Percentiles rank a stretch among this genome's conserved stretches.
phyloP scores from a whole-genome alignment of 1,139 yeast genomes.

The Saccharomycopsis hybrid region DNA sequence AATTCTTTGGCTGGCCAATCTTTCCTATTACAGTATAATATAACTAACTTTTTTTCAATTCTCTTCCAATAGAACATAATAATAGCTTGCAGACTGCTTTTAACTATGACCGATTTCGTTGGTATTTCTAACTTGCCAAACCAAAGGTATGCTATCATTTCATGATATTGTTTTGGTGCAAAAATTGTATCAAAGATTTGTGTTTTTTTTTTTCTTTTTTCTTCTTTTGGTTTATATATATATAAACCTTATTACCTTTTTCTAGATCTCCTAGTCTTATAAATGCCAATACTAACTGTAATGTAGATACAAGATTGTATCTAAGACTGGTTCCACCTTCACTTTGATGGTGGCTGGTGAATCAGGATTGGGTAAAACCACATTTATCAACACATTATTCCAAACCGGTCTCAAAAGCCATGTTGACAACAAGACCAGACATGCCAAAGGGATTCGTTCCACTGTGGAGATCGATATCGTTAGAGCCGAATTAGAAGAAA shows the following conservation, averaged over 20 bases:
- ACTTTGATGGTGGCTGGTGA: constrained; percentile 96
- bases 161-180: background rate
- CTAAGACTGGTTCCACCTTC: constrained; percentile 83
- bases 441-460: constrained; percentile 66
- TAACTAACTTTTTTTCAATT: too few relatives aligned
- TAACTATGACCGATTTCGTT: constrained; percentile 31
- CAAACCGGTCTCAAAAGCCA: constrained; percentile 52
- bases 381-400: constrained; percentile 88
- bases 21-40: too few relatives aligned
- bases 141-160: constrained; percentile 56
- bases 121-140: constrained; percentile 91
- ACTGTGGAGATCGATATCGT: constrained; percentile 89
- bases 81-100: too few relatives aligned
- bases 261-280: background rate
- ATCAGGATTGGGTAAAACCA: constrained; percentile 89
- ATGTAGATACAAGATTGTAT: constrained; percentile 75
- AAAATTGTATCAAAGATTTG: background rate
- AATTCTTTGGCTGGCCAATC: too few relatives aligned
- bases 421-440: constrained; percentile 60
- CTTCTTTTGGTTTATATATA: background rate
- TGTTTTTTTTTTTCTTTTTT: constrained; percentile 1
- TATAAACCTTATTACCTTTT: background rate
- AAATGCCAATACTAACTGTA: background rate
- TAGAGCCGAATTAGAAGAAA: constrained; percentile 89
- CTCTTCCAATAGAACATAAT: too few relatives aligned